Evolutionary conservation across 2,329 filamentous ascomycete species (phyloP).

Genomic region (Cladosporium colombiae): DNA sequence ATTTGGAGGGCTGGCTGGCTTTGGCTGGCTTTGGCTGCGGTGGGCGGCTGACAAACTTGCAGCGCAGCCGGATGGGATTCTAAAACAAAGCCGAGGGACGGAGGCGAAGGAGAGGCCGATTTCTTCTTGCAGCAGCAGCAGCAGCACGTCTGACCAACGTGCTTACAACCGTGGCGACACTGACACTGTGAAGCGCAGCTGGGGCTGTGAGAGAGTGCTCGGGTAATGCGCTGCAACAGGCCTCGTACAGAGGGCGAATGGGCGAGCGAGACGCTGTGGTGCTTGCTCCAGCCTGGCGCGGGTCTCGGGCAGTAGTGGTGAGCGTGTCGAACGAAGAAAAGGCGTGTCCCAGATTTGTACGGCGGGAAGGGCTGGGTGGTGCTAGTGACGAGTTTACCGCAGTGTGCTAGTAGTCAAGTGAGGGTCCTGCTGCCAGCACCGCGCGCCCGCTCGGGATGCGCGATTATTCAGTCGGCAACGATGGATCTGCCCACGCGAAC

Average conservation of each 20-base stretch:
- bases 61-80: conserved; percentile 10
- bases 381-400: conserved; percentile 11
- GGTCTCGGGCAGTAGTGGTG: not conserved
- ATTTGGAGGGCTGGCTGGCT: conserved; percentile 9
- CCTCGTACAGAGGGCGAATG: conserved; percentile 11
- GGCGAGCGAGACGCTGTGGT: not conserved
- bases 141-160: conserved; percentile 1
- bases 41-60: conserved; percentile 15
- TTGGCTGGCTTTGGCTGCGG: conserved; percentile 5
- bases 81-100: conserved; percentile 18
- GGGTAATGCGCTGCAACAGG: not conserved
- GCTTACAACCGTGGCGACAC: conserved; percentile 2
- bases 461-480: conserved; percentile 14
- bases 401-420: not conserved
- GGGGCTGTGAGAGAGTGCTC: conserved; percentile 1
- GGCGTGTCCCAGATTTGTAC: conserved; percentile 6
- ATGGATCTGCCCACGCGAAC: conserved; percentile 18
- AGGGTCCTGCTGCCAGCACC: conserved; percentile 12
- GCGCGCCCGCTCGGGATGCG: conserved; percentile 12
- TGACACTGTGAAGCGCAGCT: not conserved
- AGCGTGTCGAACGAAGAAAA: conserved; percentile 14
- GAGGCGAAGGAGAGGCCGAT: conserved; percentile 2
- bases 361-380: not conserved
- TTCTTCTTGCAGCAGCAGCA: not conserved
- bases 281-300: not conserved